Evolutionary conservation across 2,329 filamentous ascomycete species (phyloP), one percentile per base, ranked within the genome.

Genomic region (Fusarium sp.): DNA sequence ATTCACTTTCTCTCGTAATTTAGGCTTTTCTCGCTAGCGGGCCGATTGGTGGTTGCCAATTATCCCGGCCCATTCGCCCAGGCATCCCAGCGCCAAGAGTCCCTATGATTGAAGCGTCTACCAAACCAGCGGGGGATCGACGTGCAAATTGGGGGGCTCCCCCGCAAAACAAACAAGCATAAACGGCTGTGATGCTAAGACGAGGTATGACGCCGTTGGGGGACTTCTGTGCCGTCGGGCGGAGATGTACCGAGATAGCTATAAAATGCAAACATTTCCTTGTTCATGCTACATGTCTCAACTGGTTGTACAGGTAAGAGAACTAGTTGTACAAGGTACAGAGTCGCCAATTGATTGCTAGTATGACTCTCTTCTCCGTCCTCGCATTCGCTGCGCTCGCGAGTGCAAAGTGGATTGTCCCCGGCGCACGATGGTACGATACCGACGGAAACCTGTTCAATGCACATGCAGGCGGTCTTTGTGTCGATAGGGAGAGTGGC

Each of bases 371-470:
- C 4, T 23, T 73, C 13, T 56, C 57, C 3, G 32, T 67, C 6
- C 43, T 76, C 11, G 44, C 63, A 10, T 43, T 77, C 16, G 77
- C 72, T 12, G 62, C 72, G 4, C 42, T 67, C 6, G 64, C 74
- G 13, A 71, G 65, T 5, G 76, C 75, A n/a, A 72, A 64, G 13
- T 91, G 88, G 80, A 91, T 91, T 53, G 88, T 91, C 6, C 89
- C 90, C 0, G 89, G 89, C 7, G 89, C 84, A 0, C 82, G 88
- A 77, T 92, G 90, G 90, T 84, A 81, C 23, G 89, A 91, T 71
- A 91, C 88, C 0, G 84, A 89, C 6, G 89, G 89, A 2, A 85
- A 87, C n/a, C 77, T 90, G 18, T 86, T 91, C 60, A 91, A 90
- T 59, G 89, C 89, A 2, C 89, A 92, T 76, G 90, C 89, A 3